Conservation (phyloP, 768 basidiomycete genomes). For the Hericium coralloides region DNA sequence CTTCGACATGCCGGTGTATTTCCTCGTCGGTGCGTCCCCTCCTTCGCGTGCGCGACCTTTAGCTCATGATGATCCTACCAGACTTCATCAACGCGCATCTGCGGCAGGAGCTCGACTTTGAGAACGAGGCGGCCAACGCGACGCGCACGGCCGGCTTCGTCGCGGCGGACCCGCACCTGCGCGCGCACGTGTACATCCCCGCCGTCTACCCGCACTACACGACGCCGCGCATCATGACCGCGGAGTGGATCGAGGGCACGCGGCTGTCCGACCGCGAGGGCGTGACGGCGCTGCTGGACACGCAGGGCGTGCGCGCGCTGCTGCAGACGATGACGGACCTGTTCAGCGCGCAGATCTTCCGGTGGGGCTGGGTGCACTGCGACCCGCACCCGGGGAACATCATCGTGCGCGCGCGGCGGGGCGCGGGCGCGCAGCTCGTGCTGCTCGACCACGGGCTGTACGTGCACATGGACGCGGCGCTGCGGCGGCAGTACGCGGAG, state of each 20-base stretch:
- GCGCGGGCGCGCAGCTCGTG: conserved; percentile 52
- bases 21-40: conserved; percentile 50
- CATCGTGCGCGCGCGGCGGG: conserved; percentile 48
- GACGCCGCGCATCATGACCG: conserved; percentile 71
- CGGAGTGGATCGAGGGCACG: conserved; percentile 80
- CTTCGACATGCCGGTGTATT: conserved; percentile 83
- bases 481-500: conserved; percentile 67
- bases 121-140: conserved; percentile 73
- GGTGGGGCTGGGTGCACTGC: conserved; percentile 87
- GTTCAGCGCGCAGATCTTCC: conserved; percentile 86
- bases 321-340: conserved; percentile 86
- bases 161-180: conserved; percentile 58
- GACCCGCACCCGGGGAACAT: conserved; percentile 74
- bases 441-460: conserved; percentile 92
- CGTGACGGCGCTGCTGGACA: conserved; percentile 53
- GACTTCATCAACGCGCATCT: conserved; percentile 79
- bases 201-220: conserved; percentile 62
- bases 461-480: conserved; percentile 56
- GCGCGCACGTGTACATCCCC: conserved; percentile 71
- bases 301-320: conserved; percentile 17
- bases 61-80: conserved; percentile 16
- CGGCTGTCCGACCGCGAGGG: conserved; percentile 58
- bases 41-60: not conserved
- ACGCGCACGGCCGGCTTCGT: conserved; percentile 59
- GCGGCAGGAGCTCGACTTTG: conserved; percentile 75